These are phyloP conservation scores for Tilletia indica DNA, from an alignment of 1,284 basidiomycete species.

Conservation along the genomic window DNA sequence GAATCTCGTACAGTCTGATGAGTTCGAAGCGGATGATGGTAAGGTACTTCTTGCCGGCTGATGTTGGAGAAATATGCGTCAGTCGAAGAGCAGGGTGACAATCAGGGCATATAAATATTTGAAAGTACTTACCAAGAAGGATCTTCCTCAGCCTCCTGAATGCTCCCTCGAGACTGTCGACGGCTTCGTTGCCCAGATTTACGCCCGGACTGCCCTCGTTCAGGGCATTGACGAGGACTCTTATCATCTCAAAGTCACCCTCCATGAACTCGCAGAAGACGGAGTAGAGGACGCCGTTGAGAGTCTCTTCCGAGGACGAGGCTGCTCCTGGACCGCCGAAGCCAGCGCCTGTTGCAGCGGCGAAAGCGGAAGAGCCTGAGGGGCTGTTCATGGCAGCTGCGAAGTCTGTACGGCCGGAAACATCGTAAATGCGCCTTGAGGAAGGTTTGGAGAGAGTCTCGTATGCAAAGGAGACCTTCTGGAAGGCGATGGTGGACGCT, in stretches of 20 bases:
- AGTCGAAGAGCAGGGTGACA: too few species aligned
- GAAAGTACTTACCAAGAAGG: conserved; percentile 41
- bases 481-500: conserved; percentile 73
- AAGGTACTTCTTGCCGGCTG: conserved; percentile 71
- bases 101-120: background rate
- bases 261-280: conserved; percentile 78
- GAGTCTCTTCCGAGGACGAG: conserved; percentile 67
- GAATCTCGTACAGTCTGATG: conserved; percentile 72
- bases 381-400: conserved; percentile 34
- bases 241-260: conserved; percentile 76
- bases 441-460: conserved; percentile 73
- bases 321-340: conserved; percentile 37
- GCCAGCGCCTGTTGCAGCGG: conserved; percentile 11
- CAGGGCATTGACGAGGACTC: conserved; percentile 64
- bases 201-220: conserved; percentile 54
- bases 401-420: conserved; percentile 49
- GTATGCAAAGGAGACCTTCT: conserved; percentile 78
- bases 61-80: background rate
- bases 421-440: conserved; percentile 70
- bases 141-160: conserved; percentile 53
- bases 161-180: conserved; percentile 56
- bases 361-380: conserved; percentile 4
- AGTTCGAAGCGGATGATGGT: conserved; percentile 72
- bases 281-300: conserved; percentile 69
- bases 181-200: conserved; percentile 54